These are phyloP conservation scores for Barnettozyma sp. DNA, from an alignment of 805 yeast genomes.

Conservation along the genomic window DNA sequence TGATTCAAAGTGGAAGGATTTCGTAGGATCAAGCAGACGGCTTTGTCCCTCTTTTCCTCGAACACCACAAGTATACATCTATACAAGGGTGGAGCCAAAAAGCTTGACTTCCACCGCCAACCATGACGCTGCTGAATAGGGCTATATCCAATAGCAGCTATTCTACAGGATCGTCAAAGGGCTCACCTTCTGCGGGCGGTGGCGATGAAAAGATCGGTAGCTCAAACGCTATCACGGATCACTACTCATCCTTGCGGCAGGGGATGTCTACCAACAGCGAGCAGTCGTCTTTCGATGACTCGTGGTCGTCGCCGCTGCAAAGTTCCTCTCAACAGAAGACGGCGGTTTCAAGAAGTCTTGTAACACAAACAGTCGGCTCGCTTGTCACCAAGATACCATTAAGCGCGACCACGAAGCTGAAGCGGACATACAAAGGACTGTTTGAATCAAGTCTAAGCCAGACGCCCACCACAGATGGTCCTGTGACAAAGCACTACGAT, in stretches of 20 bases:
- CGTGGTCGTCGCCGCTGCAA: constrained; percentile 4
- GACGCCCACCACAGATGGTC: constrained; percentile 17
- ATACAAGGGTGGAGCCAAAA: too few relatives aligned
- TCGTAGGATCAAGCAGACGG: too few relatives aligned
- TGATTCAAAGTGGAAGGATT: too few relatives aligned
- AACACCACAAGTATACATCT: too few relatives aligned
- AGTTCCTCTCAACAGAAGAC: too few relatives aligned
- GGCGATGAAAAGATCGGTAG: not conserved
- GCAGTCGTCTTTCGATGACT: constrained; percentile 9
- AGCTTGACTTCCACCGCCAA: too few relatives aligned
- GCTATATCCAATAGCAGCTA: constrained; percentile 3
- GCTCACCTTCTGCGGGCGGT: not conserved
- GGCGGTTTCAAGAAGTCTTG: constrained; percentile 12
- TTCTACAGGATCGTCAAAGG: constrained; percentile 2
- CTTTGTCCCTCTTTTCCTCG: too few relatives aligned
- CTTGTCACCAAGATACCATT: constrained; percentile 9
- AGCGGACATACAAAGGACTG: constrained; percentile 15
- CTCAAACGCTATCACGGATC: constrained; percentile 15
- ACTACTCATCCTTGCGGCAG: constrained; percentile 14
- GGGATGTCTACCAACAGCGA: constrained; percentile 11
- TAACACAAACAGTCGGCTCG: constrained; percentile 10
- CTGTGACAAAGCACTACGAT: constrained; percentile 17
- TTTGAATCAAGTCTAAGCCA: constrained; percentile 2
- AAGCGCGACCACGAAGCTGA: constrained; percentile 9
- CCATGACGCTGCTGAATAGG: constrained; percentile 10